Conservation (phyloP, 495 filamentous ascomycete species). For the Penicillium lagena region DNA sequence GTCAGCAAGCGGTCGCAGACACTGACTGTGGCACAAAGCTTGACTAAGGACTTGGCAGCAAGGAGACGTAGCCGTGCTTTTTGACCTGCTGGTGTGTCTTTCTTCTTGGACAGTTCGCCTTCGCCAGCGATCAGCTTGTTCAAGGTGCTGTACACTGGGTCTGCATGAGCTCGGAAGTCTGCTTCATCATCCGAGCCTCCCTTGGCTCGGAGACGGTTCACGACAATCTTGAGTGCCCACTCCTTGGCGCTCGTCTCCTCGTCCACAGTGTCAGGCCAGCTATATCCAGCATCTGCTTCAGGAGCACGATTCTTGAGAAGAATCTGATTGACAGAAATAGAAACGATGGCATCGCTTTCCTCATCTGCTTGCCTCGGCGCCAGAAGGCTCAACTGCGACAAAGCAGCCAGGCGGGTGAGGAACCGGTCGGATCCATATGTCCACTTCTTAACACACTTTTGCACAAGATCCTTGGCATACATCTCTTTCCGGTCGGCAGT, state of each 20-base stretch:
- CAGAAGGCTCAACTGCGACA: slow-evolving; percentile 78
- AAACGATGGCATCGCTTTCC: slow-evolving; percentile 66
- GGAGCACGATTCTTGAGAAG: slow-evolving; percentile 61
- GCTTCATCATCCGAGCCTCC: slow-evolving; percentile 45
- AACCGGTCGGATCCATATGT: slow-evolving; percentile 68
- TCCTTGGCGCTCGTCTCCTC: slow-evolving; percentile 79
- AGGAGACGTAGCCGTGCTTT: slow-evolving; percentile 70
- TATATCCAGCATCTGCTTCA: slow-evolving; percentile 37
- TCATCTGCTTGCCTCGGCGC: slow-evolving; percentile 68
- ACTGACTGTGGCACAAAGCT: slow-evolving; percentile 64
- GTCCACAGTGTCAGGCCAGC: slow-evolving; percentile 69
- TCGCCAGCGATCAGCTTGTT: slow-evolving; percentile 63
- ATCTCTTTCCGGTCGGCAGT: slow-evolving; percentile 76
- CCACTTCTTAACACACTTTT: slow-evolving; percentile 69
- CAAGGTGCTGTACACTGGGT: slow-evolving; percentile 69
- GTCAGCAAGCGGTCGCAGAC: slow-evolving; percentile 71
- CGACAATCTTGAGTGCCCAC: slow-evolving; percentile 82
- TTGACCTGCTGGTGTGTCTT: slow-evolving; percentile 67
- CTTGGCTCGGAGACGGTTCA: slow-evolving; percentile 73
- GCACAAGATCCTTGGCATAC: slow-evolving; percentile 76
- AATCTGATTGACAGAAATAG: slow-evolving; percentile 70
- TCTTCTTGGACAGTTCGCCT: slow-evolving; percentile 71
- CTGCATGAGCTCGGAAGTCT: slow-evolving; percentile 57
- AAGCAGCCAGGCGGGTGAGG: slow-evolving; percentile 74
- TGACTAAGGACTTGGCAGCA: slow-evolving; percentile 76